Percentiles rank a stretch among this genome's conserved stretches.
phyloP scores from a whole-genome alignment of 805 yeast species.

The Millerozyma miso region DNA sequence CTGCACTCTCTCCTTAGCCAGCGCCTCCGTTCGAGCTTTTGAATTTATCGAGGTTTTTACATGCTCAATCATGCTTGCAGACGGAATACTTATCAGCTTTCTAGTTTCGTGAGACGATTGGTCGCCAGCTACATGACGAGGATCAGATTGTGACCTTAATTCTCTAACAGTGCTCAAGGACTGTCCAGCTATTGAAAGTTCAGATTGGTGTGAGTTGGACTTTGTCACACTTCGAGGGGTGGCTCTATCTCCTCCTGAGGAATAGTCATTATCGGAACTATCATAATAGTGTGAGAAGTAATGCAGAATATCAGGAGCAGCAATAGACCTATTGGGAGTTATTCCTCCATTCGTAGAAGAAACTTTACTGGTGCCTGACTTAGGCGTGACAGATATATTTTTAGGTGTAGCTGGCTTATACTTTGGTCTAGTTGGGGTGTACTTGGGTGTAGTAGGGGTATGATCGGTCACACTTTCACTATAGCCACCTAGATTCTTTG shows the following conservation, averaged over 20 bases:
- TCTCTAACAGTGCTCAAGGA: constrained; percentile 23
- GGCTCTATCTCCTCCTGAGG: background rate
- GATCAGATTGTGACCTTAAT: constrained; percentile 22
- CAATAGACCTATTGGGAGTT: too few species aligned
- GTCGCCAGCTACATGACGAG: constrained; percentile 12
- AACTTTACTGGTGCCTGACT: too few species aligned
- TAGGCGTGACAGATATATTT: too few species aligned
- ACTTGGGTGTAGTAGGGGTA: background rate
- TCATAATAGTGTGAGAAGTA: background rate
- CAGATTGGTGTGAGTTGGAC: background rate
- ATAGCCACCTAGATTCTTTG: background rate
- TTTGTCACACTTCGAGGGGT: background rate
- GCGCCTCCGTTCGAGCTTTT: constrained; percentile 16
- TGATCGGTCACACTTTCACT: background rate
- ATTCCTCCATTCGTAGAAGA: too few species aligned
- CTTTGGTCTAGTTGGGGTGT: background rate
- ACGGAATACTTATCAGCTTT: constrained; percentile 17
- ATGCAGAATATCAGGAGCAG: too few species aligned
- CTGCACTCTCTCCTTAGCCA: constrained; percentile 11
- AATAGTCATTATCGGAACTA: background rate
- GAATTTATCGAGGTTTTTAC: constrained; percentile 28
- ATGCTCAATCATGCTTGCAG: constrained; percentile 28
- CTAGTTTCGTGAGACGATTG: constrained; percentile 4
- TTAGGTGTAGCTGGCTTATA: background rate
- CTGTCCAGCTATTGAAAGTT: background rate